Conservation (phyloP, 371 early-diverging fungal genomes). For the Mucor mucedo region DNA sequence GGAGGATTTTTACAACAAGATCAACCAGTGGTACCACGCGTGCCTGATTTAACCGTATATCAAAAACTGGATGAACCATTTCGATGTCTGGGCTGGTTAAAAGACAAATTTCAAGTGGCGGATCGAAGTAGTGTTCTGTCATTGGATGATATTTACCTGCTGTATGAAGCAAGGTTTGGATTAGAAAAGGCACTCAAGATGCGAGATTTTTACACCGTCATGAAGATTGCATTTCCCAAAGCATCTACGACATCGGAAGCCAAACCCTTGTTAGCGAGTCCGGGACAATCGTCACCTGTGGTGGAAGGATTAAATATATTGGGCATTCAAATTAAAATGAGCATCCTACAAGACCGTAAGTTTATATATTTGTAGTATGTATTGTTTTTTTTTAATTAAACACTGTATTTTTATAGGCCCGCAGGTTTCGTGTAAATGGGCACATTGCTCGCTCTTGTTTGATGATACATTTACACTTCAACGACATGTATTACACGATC, state of each 20-base stretch:
- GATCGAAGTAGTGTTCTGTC: conserved; percentile 42
- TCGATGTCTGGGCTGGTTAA: conserved; percentile 59
- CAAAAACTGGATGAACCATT: conserved; percentile 52
- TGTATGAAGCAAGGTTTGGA: conserved; percentile 53
- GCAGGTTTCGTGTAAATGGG: conserved; percentile 57
- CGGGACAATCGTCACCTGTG: conserved; percentile 9
- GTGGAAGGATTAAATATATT: conserved; percentile 29
- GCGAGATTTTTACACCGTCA: conserved; percentile 48
- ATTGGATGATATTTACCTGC: conserved; percentile 49
- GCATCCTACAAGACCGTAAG: conserved; percentile 36
- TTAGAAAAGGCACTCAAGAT: conserved; percentile 50
- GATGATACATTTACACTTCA: conserved; percentile 47
- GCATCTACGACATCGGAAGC: conserved; percentile 17
- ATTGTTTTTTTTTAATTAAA: conserved; percentile 6
- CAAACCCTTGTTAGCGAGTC: conserved; percentile 11
- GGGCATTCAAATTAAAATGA: conserved; percentile 39
- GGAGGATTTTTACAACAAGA: no score
- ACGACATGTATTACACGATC: conserved; percentile 61
- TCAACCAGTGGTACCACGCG: conserved; percentile 16
- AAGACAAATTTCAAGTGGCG: conserved; percentile 53
- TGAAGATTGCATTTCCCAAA: conserved; percentile 48
- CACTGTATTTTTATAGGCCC: conserved; percentile 15
- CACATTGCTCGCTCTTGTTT: conserved; percentile 52
- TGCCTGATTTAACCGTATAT: conserved; percentile 47
- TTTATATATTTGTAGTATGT: background rate